Evolutionary conservation across 2,329 filamentous ascomycete genomes (phyloP), one percentile per base, ranked within the genome.

Genomic region (Verticillium zaregamsianum): DNA sequence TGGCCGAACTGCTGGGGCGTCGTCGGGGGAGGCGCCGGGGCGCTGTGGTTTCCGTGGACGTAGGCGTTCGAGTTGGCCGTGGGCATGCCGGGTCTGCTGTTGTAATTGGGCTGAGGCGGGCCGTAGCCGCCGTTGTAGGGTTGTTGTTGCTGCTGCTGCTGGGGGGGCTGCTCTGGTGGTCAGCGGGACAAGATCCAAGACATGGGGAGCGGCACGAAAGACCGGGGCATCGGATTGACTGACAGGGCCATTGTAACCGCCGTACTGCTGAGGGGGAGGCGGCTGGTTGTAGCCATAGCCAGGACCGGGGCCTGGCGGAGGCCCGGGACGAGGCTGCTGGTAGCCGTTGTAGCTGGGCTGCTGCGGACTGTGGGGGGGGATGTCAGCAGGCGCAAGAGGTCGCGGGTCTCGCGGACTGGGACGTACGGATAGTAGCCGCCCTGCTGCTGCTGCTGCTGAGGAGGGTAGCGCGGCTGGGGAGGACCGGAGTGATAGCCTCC

Each of bases 1-100:
- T 88, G 82, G 58, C 89, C 87, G 67, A 90, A 90, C 65, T 81
- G 72, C 71, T 89, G 86, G 7, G 79, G 74, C 2, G 74, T 76
- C 3, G 75, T 72, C 0, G 84, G 83, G 15, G 83, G 83, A 25
- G 80, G 79, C 12, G 77, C 76, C 59, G 57, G 68, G 69, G 65
- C 66, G 68, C 14, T 70, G 66, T 68, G 70, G 45, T 72, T 69
- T 7, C 66, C 64, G 62, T 71, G 71, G 5, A 69, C 69, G 60
- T 71, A 72, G 20, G 70, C 71, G 56, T 73, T 68, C 60, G 65
- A 66, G 62, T 66, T 64, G 6, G 60, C 64, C 31, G 65, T 64
- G 28, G 65, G 65, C 62, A 66, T 66, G 49, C 57, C 65, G 63
- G 83, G 82, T 71, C 82, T 71, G 59, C 67, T 78, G 62, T 76